Conservation (phyloP, 306 rosid genomes). For the Vigna mungo region DNA sequence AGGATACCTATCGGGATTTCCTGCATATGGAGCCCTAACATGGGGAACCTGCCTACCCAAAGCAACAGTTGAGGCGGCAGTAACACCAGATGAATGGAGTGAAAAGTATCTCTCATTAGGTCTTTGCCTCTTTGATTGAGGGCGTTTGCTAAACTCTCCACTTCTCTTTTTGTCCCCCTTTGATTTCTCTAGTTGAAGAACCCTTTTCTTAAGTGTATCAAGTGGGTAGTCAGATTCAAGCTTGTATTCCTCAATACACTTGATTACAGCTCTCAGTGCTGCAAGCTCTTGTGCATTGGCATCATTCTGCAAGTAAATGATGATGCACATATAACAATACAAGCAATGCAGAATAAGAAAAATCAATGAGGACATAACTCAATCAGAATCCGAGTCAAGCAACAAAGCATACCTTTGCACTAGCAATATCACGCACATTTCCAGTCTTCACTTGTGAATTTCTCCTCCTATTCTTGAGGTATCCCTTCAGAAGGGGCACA, state of each 20-base stretch:
- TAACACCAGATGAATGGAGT: constrained; percentile 54
- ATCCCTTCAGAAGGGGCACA: constrained; percentile 73
- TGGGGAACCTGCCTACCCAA: constrained; percentile 61
- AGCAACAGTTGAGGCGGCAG: constrained; percentile 40
- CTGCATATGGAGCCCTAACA: constrained; percentile 57
- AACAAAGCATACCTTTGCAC: constrained; percentile 59
- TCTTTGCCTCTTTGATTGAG: constrained; percentile 66
- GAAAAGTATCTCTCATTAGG: constrained; percentile 53
- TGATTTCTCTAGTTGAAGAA: constrained; percentile 68
- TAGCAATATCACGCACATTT: constrained; percentile 49
- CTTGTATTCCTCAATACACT: constrained; percentile 63
- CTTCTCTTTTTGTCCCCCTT: constrained; percentile 68
- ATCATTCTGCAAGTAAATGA: constrained; percentile 44
- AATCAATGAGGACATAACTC: constrained; percentile 29
- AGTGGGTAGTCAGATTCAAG: constrained; percentile 80
- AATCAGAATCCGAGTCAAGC: constrained; percentile 25
- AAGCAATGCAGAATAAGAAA: constrained; percentile 32
- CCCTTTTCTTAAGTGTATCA: constrained; percentile 80
- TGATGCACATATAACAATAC: constrained; percentile 22
- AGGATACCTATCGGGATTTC: constrained; percentile 58
- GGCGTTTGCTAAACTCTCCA: constrained; percentile 61
- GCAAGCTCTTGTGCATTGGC: constrained; percentile 57
- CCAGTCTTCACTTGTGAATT: constrained; percentile 73
- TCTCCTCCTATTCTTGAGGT: constrained; percentile 79
- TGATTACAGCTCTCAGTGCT: constrained; percentile 65